Percentiles rank a stretch among this genome's conserved stretches.
Evolutionary conservation across 2,329 filamentous ascomycete species (phyloP).

Genomic region (Sporothrix euskadiensis): DNA sequence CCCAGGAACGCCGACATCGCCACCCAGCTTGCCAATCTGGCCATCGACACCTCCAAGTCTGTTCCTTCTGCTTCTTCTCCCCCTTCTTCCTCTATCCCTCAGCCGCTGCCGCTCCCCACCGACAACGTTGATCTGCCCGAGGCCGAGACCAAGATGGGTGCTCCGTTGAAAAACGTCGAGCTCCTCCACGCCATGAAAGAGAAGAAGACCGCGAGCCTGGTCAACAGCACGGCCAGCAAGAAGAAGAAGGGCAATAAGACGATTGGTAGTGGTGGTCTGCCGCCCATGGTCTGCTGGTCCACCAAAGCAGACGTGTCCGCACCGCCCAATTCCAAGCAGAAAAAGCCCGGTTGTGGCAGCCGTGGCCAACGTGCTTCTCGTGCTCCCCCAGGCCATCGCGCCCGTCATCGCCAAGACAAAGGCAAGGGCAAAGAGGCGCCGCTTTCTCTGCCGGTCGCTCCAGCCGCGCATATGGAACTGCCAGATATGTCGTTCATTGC

Average conservation of each 20-base stretch:
- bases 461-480: not conserved
- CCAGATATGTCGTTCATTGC: not conserved
- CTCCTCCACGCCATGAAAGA: no score
- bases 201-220: no score
- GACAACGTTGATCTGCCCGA: no score
- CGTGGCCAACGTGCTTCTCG: no score
- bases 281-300: not conserved
- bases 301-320: not conserved
- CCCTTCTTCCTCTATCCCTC: no score
- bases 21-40: not conserved
- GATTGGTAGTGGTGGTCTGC: not conserved
- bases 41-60: not conserved
- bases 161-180: no score
- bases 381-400: not conserved
- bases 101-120: not conserved
- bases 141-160: no score
- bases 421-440: not conserved
- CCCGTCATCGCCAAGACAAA: not conserved
- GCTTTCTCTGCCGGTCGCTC: not conserved
- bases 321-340: not conserved
- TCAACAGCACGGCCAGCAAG: not conserved
- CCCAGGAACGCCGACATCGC: not conserved
- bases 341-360: not conserved
- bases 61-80: no score
- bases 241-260: not conserved